A percentile compares a stretch with the other conserved stretches of the same genome.
Conservation (phyloP, 352 stramenopile species). For the Phytophthora quininea region DNA sequence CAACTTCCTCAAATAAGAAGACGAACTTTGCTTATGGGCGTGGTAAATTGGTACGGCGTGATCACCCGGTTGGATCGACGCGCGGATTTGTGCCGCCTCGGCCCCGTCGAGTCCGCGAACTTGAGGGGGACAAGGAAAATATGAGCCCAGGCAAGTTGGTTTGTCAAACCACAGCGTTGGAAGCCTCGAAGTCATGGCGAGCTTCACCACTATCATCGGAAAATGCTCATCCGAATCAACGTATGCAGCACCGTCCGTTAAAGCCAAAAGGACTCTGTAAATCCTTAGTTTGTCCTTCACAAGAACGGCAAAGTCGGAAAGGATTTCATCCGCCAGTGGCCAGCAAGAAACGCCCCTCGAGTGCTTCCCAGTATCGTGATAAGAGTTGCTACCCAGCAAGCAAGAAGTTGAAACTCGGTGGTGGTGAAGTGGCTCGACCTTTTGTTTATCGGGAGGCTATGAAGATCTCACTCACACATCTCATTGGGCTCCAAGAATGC, state of each 20-base stretch:
- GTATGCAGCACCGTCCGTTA: neutral
- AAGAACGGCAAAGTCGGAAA: conserved; percentile 22
- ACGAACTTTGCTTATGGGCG: no score
- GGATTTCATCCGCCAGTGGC: conserved; percentile 52
- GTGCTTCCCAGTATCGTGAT: conserved; percentile 8
- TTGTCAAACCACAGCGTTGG: conserved; percentile 15
- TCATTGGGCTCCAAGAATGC: conserved; percentile 16
- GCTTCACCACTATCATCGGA: conserved; percentile 12
- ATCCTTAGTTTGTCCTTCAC: conserved; percentile 13
- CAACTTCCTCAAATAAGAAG: no score
- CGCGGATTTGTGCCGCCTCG: neutral
- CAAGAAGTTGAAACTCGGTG: conserved; percentile 28
- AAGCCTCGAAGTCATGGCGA: conserved; percentile 26
- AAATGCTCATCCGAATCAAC: conserved; percentile 5
- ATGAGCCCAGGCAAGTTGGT: conserved; percentile 20
- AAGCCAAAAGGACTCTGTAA: conserved; percentile 9
- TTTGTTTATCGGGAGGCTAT: conserved; percentile 51
- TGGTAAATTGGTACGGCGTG: neutral
- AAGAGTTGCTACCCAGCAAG: neutral
- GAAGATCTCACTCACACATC: conserved; percentile 38
- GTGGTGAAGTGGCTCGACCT: conserved; percentile 3
- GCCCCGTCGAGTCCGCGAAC: neutral
- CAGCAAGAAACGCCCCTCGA: conserved; percentile 29
- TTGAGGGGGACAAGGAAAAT: conserved; percentile 37
- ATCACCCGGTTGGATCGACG: conserved; percentile 1